These are phyloP conservation scores for Cyclostephanos tholiformis DNA, from an alignment of 108 stramenopile species.

Conservation along the genomic window DNA sequence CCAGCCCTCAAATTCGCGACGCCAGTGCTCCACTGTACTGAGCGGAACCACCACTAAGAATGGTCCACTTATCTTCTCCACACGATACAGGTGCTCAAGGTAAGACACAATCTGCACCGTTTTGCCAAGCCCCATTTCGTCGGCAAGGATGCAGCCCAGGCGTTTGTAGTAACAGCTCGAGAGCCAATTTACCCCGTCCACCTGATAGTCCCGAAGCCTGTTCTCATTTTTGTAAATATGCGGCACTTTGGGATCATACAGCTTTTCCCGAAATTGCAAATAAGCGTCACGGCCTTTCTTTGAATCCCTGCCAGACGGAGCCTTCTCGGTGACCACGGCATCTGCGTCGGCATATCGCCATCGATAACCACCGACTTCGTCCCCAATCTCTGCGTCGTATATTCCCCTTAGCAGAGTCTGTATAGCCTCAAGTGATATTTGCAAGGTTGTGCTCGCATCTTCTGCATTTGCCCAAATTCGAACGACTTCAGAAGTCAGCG, in stretches of 20 bases:
- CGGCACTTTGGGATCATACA: conserved; percentile 84
- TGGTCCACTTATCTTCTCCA: conserved; percentile 92
- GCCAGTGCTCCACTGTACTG: conserved; percentile 98
- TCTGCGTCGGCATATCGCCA: conserved; percentile 82
- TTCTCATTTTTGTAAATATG: conserved; percentile 85
- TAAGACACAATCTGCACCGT: conserved; percentile 95
- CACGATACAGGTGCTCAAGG: conserved; percentile 91
- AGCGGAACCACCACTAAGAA: conserved; percentile 97
- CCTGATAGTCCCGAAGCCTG: conserved; percentile 92
- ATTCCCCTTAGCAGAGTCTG: conserved; percentile 66
- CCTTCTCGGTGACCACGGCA: conserved; percentile 70
- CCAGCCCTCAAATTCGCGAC: conserved; percentile 97
- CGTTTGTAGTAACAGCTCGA: conserved; percentile 91
- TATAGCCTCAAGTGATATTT: conserved; percentile 70
- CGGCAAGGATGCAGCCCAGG: conserved; percentile 92
- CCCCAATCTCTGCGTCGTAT: conserved; percentile 82
- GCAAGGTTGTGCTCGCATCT: conserved; percentile 79
- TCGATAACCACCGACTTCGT: conserved; percentile 84
- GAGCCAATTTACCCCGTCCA: conserved; percentile 96
- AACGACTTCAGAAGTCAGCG: conserved; percentile 64
- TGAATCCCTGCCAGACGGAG: conserved; percentile 56
- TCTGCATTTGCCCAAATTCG: conserved; percentile 84
- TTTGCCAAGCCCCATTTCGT: conserved; percentile 58
- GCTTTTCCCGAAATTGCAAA: conserved; percentile 81
- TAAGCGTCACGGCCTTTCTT: conserved; percentile 85